A percentile compares a stretch with the other conserved stretches of the same genome.
Conservation (phyloP, 2,329 filamentous ascomycete species). For the Elsinoe arachidis region DNA sequence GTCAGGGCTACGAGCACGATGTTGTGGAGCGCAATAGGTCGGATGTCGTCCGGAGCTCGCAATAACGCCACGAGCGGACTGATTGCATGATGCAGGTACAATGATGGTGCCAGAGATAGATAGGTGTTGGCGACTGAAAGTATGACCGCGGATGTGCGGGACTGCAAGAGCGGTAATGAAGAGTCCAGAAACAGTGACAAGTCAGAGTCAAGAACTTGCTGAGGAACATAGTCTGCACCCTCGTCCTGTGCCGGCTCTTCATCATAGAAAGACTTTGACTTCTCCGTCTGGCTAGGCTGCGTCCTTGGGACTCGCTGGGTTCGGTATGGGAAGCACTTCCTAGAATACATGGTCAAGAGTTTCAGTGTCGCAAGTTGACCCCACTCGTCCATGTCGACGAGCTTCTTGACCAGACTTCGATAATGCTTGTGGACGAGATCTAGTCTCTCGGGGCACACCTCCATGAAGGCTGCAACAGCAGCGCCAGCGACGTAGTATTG, state of each 20-base stretch:
- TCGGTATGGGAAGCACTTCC: conserved; percentile 74
- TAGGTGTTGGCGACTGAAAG: conserved; percentile 80
- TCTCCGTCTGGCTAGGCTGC: conserved; percentile 32
- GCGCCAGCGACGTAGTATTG: conserved; percentile 97
- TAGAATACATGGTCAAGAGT: conserved; percentile 74
- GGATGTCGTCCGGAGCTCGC: conserved; percentile 75
- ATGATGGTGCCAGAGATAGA: conserved; percentile 69
- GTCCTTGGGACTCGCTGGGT: conserved; percentile 49
- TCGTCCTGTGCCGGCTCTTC: conserved; percentile 45
- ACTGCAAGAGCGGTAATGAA: conserved; percentile 78
- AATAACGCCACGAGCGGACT: conserved; percentile 81
- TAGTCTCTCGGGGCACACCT: conserved; percentile 77
- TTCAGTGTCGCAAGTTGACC: conserved; percentile 76
- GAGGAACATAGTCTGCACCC: conserved; percentile 45
- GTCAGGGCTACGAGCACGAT: conserved; percentile 84
- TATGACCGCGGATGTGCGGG: conserved; percentile 86
- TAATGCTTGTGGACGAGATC: conserved; percentile 91
- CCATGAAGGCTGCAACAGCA: conserved; percentile 79
- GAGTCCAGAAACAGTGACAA: conserved; percentile 70
- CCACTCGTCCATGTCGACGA: conserved; percentile 99
- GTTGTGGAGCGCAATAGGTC: conserved; percentile 85
- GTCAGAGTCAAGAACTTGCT: conserved; percentile 65
- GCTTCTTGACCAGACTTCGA: conserved; percentile 70
- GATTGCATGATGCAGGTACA: conserved; percentile 65
- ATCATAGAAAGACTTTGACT: conserved; percentile 64